phyloP scores from a whole-genome alignment of 2,329 filamentous ascomycete genomes.

The Fusarium solani-melongenae region DNA sequence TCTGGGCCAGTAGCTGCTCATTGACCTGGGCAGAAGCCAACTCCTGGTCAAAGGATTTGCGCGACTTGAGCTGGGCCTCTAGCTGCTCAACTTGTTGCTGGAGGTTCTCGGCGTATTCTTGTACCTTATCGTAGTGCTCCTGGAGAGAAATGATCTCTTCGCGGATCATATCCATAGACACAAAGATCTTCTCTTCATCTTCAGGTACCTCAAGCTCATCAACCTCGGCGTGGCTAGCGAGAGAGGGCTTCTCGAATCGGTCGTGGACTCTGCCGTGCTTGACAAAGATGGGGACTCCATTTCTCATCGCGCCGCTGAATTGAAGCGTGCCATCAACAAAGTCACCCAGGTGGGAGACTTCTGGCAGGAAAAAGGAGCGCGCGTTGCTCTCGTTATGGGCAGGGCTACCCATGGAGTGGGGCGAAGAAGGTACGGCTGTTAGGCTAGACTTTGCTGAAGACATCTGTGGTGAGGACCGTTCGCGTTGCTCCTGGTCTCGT shows the following conservation, averaged over 20 bases:
- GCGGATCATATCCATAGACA: slow-evolving; percentile 71
- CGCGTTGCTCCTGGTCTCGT: slow-evolving; percentile 38
- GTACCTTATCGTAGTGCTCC: slow-evolving; percentile 66
- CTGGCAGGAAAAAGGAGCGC: slow-evolving; percentile 66
- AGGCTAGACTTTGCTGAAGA: slow-evolving; percentile 56
- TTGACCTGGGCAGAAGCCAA: slow-evolving; percentile 57
- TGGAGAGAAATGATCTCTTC: slow-evolving; percentile 67
- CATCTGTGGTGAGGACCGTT: slow-evolving; percentile 47
- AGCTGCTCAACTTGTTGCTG: slow-evolving; percentile 63
- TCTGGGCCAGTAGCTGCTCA: slow-evolving; percentile 61
- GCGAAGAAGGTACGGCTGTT: slow-evolving; percentile 55
- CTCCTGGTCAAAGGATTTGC: slow-evolving; percentile 54
- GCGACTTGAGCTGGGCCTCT: slow-evolving; percentile 60
- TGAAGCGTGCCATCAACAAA: slow-evolving; percentile 66
- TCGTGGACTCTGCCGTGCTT: slow-evolving; percentile 65
- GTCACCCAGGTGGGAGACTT: slow-evolving; percentile 66
- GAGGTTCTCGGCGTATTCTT: slow-evolving; percentile 64
- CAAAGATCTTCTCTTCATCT: slow-evolving; percentile 68
- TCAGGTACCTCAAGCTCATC: slow-evolving; percentile 62
- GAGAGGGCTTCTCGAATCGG: slow-evolving; percentile 48
- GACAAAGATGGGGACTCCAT: slow-evolving; percentile 67
- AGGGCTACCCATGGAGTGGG: slow-evolving; percentile 48
- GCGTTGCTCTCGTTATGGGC: slow-evolving; percentile 54
- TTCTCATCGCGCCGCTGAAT: slow-evolving; percentile 61
- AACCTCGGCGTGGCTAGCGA: slow-evolving; percentile 58